These are phyloP conservation scores for Sergeia podlipaevii DNA, from an alignment of 208 protist genomes.

Conservation along the genomic window DNA sequence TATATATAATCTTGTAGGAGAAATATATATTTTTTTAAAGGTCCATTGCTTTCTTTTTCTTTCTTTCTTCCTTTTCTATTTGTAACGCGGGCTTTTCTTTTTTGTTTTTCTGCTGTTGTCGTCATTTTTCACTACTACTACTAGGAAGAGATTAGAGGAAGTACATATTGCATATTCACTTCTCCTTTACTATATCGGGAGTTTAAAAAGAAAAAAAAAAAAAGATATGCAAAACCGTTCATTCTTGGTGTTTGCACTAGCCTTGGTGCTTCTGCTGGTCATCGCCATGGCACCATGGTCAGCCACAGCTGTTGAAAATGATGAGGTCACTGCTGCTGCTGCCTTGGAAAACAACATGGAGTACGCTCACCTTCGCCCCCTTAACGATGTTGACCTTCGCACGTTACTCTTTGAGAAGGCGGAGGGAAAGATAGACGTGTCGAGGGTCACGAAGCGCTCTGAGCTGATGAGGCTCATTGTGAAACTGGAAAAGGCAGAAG, in stretches of 20 bases:
- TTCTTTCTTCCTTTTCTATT: no score
- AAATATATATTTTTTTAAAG: background rate
- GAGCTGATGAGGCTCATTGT: slow-evolving; percentile 38
- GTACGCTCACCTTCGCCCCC: slow-evolving; percentile 47
- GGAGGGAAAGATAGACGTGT: slow-evolving; percentile 12
- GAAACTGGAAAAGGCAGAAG: slow-evolving; percentile 30
- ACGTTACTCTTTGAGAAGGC: slow-evolving; percentile 55
- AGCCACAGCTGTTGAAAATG: background rate
- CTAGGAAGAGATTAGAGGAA: no score
- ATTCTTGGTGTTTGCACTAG: slow-evolving; percentile 1
- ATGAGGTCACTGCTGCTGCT: background rate
- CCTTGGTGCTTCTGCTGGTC: slow-evolving; percentile 2
- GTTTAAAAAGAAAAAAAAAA: no score
- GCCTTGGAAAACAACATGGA: no score
- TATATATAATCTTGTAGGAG: background rate
- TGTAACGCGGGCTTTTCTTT: no score
- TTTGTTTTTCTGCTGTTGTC: slow-evolving; percentile 1
- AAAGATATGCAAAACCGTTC: background rate
- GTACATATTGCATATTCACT: no score
- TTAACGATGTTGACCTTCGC: slow-evolving; percentile 37
- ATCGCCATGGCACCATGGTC: background rate
- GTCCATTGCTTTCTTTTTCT: background rate
- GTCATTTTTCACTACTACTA: background rate
- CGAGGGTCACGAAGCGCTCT: slow-evolving; percentile 14
- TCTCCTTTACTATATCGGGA: no score